Evolutionary conservation across 768 basidiomycete genomes (phyloP), one percentile per base, ranked within the genome.

Genomic region (Pleurotus salmoneostramineus): DNA sequence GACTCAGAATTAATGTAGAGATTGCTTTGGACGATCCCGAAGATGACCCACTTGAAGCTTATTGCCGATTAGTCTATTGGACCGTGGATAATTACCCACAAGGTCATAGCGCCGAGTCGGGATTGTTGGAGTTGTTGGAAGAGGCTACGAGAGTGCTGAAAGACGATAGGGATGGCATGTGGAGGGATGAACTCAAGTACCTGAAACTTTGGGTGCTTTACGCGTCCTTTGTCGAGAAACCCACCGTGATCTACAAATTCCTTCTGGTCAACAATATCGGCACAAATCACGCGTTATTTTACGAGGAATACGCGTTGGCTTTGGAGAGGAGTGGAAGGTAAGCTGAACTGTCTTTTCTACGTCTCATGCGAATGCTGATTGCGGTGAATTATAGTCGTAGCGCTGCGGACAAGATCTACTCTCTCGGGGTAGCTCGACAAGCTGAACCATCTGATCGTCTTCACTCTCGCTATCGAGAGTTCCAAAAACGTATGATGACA

Each of bases 141-240:
- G 91, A 93, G 66, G 91, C 93, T 12, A 97, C 97, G 0, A 77
- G 95, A 34, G 81, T 87, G 6, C 80, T 98, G 66, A 87, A 93
- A 63, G 86, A 88, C 63, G 77, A 92, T 63, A 78, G 87, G 54
- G 86, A 79, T 31, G 86, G 88, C 0, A 77, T 77, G 60, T 98
- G 93, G 84, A 81, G 80, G 64, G 80, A 77, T 56, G 93, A 98
- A 66, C 67, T 92, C 59, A 85, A 91, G 58, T 97, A 98, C 70
- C 80, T 98, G 56, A 93, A 94, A 67, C 76, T 98, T 12, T 99
- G 97, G 97, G 78, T 94, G 51, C 83, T 94, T 48, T 99, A 98
- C 69, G 91, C 95, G 12, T 87, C 86, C 68, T 89, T 92, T 68
- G 93, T 98, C 51, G 95, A 98, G 74, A 85, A 85, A 66, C 89